phyloP scores from a whole-genome alignment of 169 alveolate genomes.

The Cryptosporidium parvum region DNA sequence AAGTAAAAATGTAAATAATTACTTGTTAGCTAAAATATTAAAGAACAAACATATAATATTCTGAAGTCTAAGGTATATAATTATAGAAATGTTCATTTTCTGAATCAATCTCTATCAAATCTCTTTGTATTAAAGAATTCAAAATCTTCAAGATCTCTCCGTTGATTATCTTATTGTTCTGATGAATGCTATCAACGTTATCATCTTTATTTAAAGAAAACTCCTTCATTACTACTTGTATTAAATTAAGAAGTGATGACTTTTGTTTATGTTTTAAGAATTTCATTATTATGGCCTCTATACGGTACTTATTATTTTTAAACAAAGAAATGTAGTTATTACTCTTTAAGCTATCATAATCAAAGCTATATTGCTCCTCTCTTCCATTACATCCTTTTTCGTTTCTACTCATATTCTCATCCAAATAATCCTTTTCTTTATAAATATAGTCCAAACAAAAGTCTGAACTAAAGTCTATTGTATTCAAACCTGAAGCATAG shows the following conservation, averaged over 20 bases:
- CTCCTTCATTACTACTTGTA: conserved; percentile 38
- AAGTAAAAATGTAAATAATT: conserved; percentile 16
- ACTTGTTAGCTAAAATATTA: background rate
- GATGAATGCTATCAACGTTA: background rate
- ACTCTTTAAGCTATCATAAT: conserved; percentile 2
- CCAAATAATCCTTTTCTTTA: conserved; percentile 10
- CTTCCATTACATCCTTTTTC: background rate
- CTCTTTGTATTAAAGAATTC: conserved; percentile 43
- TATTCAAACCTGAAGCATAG: background rate
- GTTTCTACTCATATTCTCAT: background rate
- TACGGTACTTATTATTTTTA: conserved; percentile 22
- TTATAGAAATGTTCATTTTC: conserved; percentile 34
- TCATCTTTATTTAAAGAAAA: background rate
- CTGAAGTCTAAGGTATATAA: conserved; percentile 32
- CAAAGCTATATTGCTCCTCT: background rate
- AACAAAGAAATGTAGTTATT: background rate
- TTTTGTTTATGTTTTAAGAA: conserved; percentile 28
- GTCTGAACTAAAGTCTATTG: background rate
- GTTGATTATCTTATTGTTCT: conserved; percentile 15
- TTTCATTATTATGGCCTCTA: conserved; percentile 61
- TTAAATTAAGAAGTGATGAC: conserved; percentile 6
- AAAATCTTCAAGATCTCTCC: conserved; percentile 39
- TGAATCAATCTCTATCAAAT: conserved; percentile 38
- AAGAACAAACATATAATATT: background rate
- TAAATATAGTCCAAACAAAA: conserved; percentile 21